Base-by-base conservation (phyloP, 176 grass and related monocot species). In the Olyra latifolia region DNA sequence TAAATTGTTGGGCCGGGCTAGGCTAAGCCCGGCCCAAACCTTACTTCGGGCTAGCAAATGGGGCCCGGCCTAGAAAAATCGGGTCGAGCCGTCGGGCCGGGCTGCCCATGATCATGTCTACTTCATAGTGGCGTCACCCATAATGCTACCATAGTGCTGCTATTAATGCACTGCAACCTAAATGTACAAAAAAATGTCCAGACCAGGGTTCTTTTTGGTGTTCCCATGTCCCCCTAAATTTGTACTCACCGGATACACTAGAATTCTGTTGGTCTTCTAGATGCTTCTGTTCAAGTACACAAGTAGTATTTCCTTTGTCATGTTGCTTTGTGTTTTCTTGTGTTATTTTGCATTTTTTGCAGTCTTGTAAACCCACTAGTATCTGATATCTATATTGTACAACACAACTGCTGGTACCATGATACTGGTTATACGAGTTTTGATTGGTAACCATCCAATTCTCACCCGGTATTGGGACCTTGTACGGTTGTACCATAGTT, bases 301-400 rank as follows among this genome's bases (percentile, higher is more conserved):
- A 67, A 55, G 62, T 27, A 68, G 47, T 66, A 80, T 23, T 25
- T 25, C 71, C 47, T 50, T 57, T 55, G 14, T 20, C 30, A 16
- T 74, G 23, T 38, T 74, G 50, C 54, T 17, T 39, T 9, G 23
- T 25, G n/a, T 69, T 69, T 80, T 17, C 9, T 80, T 16, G 13
- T 53, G 3, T 58, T 75, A 11, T 15, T 80, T 29, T 58, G 17
- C 50, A 50, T 75, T 70, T 66, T 15, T 7, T 65, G n/a, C 30
- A 66, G 61, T 58, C 52, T 46, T 56, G 30, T 13, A 10, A 28
- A 50, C 15, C n/a, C 2, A 53, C 29, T 55, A 50, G 43, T n/a
- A n/a, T n/a, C n/a, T n/a, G n/a, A n/a, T 81, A 28, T 48, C 52
- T 78, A 32, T 72, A 13, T 52, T 80, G 25, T 69, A 79, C 25